Evolutionary conservation across 768 basidiomycete genomes (phyloP).

Genomic region (Coprinopsis strossmayeri): DNA sequence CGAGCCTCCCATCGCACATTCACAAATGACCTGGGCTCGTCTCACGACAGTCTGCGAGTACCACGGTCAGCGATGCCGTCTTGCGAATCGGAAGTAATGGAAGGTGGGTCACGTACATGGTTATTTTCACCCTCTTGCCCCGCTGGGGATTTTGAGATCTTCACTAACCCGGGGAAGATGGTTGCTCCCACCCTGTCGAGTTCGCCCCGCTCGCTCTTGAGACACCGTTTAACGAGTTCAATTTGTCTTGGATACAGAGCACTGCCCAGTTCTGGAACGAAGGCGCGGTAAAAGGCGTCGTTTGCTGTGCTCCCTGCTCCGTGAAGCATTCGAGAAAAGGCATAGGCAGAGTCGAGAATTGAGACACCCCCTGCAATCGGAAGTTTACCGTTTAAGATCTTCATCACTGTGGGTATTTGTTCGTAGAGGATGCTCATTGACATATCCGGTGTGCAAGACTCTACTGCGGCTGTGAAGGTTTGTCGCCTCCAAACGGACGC

Average conservation of each 20-base stretch:
- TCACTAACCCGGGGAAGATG: slow-evolving; percentile 84
- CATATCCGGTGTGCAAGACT: slow-evolving; percentile 68
- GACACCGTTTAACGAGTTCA: slow-evolving; percentile 78
- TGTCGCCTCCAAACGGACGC: slow-evolving; percentile 87
- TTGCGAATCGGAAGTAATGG: slow-evolving; percentile 8
- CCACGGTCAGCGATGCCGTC: background rate
- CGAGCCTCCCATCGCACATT: slow-evolving; percentile 58
- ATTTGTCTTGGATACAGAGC: slow-evolving; percentile 72
- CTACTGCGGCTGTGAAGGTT: slow-evolving; percentile 84
- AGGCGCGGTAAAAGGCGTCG: slow-evolving; percentile 81
- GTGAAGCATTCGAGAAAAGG: slow-evolving; percentile 85
- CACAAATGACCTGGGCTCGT: slow-evolving; percentile 82
- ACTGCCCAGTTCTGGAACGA: slow-evolving; percentile 78
- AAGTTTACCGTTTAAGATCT: slow-evolving; percentile 38
- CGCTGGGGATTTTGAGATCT: slow-evolving; percentile 47
- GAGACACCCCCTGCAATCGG: slow-evolving; percentile 41
- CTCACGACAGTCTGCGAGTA: slow-evolving; percentile 56
- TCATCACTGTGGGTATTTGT: slow-evolving; percentile 60
- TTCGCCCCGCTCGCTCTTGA: slow-evolving; percentile 69
- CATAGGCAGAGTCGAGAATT: slow-evolving; percentile 68
- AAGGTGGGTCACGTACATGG: slow-evolving; percentile 32
- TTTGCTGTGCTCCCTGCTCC: slow-evolving; percentile 43
- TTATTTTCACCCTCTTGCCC: slow-evolving; percentile 37
- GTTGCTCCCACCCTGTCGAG: slow-evolving; percentile 74
- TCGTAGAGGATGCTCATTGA: slow-evolving; percentile 60